A percentile compares a stretch with the other conserved stretches of the same genome.
These are phyloP conservation scores for Plasmodium vivax DNA, from an alignment of 169 alveolate species.

Conservation along the genomic window DNA sequence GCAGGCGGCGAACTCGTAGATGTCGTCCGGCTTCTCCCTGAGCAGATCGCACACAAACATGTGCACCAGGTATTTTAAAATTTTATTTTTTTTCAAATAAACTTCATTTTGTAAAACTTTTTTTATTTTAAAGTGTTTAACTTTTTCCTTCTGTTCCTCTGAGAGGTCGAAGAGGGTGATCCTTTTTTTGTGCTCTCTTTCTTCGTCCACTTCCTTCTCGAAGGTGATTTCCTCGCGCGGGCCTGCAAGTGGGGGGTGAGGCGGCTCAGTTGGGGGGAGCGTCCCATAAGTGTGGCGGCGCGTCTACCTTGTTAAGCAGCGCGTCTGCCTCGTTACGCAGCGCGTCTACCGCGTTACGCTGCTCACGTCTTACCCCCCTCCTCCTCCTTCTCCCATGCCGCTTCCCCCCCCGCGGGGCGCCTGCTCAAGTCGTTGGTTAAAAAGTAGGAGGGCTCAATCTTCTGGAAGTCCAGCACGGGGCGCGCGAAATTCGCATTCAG, in stretches of 20 bases:
- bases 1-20: conserved; percentile 43
- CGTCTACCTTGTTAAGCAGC: background rate
- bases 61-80: conserved; percentile 39
- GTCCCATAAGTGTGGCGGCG: too few relatives aligned
- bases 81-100: conserved; percentile 61
- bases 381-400: background rate
- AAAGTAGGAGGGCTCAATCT: conserved; percentile 7
- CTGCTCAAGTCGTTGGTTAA: conserved; percentile 23
- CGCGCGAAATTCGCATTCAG: background rate
- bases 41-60: conserved; percentile 39
- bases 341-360: background rate
- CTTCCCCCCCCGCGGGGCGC: background rate
- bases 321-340: background rate
- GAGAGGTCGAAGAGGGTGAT: conserved; percentile 23
- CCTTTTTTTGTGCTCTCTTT: conserved; percentile 19
- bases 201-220: conserved; percentile 7
- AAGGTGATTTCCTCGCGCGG: conserved; percentile 10
- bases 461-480: background rate
- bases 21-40: conserved; percentile 51
- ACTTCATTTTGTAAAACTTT: conserved; percentile 56
- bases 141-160: conserved; percentile 32
- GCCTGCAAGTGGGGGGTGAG: background rate
- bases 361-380: background rate
- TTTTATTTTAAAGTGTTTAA: conserved; percentile 31
- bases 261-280: background rate